Evolutionary conservation across 1,139 yeast species (phyloP).

Genomic region (Insectozyma bohioensis): DNA sequence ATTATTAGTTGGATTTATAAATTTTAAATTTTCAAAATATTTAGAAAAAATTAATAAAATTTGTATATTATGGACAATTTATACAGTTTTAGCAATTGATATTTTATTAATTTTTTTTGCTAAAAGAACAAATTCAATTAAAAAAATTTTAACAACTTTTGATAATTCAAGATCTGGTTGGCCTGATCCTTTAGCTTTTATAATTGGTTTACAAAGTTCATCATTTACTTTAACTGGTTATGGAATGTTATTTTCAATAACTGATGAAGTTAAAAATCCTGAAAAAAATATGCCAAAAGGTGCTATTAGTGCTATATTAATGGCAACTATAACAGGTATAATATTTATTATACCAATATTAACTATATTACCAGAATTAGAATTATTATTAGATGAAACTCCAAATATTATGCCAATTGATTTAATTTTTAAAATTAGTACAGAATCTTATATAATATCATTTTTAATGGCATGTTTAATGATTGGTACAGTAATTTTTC

Average conservation of each 20-base stretch:
- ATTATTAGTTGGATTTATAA: constrained; percentile 59
- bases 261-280: constrained; percentile 79
- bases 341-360: constrained; percentile 71
- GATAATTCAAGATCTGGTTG: constrained; percentile 74
- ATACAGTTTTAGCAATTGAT: constrained; percentile 70
- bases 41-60: constrained; percentile 63
- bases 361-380: constrained; percentile 67
- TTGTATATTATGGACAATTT: constrained; percentile 73
- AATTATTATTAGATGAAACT: constrained; percentile 53
- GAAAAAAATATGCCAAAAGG: constrained; percentile 80
- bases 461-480: constrained; percentile 65
- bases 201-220: constrained; percentile 75
- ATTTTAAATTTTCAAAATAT: constrained; percentile 56
- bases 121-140: constrained; percentile 56
- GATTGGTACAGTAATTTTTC: constrained; percentile 71
- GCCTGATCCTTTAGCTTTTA: constrained; percentile 64
- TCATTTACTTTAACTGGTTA: constrained; percentile 80
- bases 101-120: constrained; percentile 60
- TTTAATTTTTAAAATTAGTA: constrained; percentile 65
- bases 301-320: constrained; percentile 60
- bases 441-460: constrained; percentile 66
- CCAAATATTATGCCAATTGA: constrained; percentile 68
- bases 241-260: constrained; percentile 77
- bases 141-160: constrained; percentile 63
- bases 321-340: constrained; percentile 67